These are phyloP conservation scores for Boletellus deceptivus DNA, from an alignment of 1,284 basidiomycete genomes.

Conservation along the genomic window DNA sequence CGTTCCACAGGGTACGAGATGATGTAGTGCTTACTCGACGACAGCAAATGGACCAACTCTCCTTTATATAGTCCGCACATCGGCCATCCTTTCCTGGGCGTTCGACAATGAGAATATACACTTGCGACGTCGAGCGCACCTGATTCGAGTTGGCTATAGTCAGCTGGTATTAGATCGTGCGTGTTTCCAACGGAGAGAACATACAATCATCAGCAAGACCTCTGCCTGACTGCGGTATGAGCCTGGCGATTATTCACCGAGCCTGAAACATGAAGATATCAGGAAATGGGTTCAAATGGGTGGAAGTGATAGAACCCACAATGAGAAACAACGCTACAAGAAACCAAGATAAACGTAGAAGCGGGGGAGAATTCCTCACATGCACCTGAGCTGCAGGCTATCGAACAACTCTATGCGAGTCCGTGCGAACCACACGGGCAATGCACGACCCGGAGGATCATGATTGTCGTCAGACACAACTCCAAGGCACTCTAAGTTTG, in stretches of 20 bases:
- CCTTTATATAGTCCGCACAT: conserved; percentile 64
- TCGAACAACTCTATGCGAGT: conserved; percentile 40
- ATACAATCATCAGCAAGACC: conserved; percentile 63
- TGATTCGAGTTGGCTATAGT: conserved; percentile 48
- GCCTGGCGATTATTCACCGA: conserved; percentile 44
- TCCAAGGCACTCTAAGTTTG: conserved; percentile 49
- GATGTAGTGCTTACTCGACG: conserved; percentile 48
- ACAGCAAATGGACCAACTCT: conserved; percentile 78
- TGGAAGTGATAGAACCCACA: conserved; percentile 14
- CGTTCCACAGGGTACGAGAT: not conserved
- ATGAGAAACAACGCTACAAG: conserved; percentile 26
- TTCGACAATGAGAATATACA: conserved; percentile 41
- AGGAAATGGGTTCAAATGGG: not conserved
- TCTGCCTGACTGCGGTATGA: conserved; percentile 53
- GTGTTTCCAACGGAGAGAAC: not conserved
- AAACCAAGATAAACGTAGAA: conserved; percentile 40
- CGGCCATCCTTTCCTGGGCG: conserved; percentile 42
- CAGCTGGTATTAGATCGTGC: conserved; percentile 3
- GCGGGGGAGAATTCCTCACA: conserved; percentile 70
- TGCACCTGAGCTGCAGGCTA: conserved; percentile 54
- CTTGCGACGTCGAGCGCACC: conserved; percentile 61
- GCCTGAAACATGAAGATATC: conserved; percentile 37
- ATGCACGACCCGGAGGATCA: conserved; percentile 70
- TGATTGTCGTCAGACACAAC: conserved; percentile 56
- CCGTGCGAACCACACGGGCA: conserved; percentile 77